phyloP scores from a whole-genome alignment of 495 filamentous ascomycete species.

The Bryoglossum gracile region DNA sequence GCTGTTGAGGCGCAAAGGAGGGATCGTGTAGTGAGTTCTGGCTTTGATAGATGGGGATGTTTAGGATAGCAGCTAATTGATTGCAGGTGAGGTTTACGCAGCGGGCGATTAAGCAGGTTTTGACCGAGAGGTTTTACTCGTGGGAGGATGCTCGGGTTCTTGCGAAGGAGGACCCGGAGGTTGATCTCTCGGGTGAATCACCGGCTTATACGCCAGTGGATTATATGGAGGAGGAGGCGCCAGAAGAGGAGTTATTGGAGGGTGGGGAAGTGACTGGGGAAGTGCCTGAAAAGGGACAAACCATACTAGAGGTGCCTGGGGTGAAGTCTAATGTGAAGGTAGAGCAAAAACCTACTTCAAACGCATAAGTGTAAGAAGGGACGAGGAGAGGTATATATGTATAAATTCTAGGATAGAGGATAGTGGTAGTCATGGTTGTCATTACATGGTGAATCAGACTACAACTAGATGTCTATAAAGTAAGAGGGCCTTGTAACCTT shows the following conservation, averaged over 20 bases:
- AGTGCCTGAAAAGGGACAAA: too few relatives aligned
- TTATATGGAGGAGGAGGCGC: slow-evolving; percentile 16
- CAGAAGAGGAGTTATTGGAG: slow-evolving; percentile 11
- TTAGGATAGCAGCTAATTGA: slow-evolving; percentile 11
- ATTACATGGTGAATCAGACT: too few relatives aligned
- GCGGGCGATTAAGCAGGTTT: slow-evolving; percentile 68
- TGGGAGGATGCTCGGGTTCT: slow-evolving; percentile 77
- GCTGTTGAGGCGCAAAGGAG: slow-evolving; percentile 53
- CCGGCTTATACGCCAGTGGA: slow-evolving; percentile 34
- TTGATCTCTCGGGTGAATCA: slow-evolving; percentile 46
- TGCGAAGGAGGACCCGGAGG: slow-evolving; percentile 58
- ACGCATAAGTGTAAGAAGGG: slow-evolving; percentile 4
- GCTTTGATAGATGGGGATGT: not conserved
- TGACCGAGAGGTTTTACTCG: slow-evolving; percentile 83
- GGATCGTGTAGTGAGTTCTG: slow-evolving; percentile 50
- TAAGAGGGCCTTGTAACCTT: too few relatives aligned
- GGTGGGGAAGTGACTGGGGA: too few relatives aligned
- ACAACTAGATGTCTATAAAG: too few relatives aligned
- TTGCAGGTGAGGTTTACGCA: slow-evolving; percentile 63
- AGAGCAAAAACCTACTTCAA: slow-evolving; percentile 9
- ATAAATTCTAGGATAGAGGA: too few relatives aligned
- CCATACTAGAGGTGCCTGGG: not conserved
- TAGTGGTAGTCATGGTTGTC: too few relatives aligned
- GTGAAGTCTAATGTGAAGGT: slow-evolving; percentile 11
- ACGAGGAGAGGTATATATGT: not conserved